Evolutionary conservation across 1,284 basidiomycete species (phyloP), one percentile per base, ranked within the genome.

Genomic region (Ceratobasidium sp.): DNA sequence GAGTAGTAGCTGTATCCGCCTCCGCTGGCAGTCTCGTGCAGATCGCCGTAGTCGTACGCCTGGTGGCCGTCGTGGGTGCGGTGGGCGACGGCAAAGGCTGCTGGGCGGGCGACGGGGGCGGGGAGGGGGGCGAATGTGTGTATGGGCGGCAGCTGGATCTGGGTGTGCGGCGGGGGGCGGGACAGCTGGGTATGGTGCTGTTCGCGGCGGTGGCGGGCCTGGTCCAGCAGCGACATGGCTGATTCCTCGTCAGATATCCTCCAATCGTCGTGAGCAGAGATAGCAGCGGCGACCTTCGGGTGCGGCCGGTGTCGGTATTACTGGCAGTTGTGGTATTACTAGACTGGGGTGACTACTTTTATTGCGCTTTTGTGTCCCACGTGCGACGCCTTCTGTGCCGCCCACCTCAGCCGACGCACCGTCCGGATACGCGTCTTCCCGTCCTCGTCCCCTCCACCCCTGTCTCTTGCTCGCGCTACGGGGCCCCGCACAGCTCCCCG

Each of bases 1-100:
- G 63, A 67, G 44, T 67, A 67, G 38, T 67, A 67, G 49, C 49
- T 54, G 63, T 67, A 67, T 54, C 63, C 63, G 50, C 63, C 63
- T 26, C 63, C 63, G 38, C 63, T 67, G 35, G 63, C 30, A 2
- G 63, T 67, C 49, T 67, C 63, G 63, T 67, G 63, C 26, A 67
- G 41, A 35, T 67, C 63, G 49, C 63, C 63, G 63, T 67, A 67
- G 63, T 67, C 63, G 63, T 54, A 67, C 6, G 63, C 63, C 50
- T 67, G 63, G 30, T 41, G 49, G 47, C 63, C 63, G 63, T 67
- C 63, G 18, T 67, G 63, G 23, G 63, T 67, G 49, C 63, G 63
- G 50, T 67, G 63, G 21, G 63, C 47, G 41, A 67, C 50, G 14
- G 63, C 63, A 55, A 67, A 55, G 8, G 62, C 62, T 11, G 63